Evolutionary conservation across 1,139 yeast species (phyloP), one percentile per base, ranked within the genome.

Genomic region (Yamadazyma dushanensis): DNA sequence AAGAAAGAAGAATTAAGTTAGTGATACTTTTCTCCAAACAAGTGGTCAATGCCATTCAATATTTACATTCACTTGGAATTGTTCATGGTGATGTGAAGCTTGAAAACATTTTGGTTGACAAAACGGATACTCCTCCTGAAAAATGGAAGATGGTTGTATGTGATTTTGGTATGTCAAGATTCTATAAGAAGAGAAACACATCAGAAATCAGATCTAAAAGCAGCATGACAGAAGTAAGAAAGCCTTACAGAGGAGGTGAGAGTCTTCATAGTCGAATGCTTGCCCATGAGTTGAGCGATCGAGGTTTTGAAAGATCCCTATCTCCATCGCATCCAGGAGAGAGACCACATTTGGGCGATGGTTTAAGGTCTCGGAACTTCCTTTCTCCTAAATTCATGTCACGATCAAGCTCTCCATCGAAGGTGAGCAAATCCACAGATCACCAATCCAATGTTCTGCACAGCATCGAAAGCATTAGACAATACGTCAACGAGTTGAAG

Each of bases 21-120:
- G 63, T 61, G 8, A 47, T 47, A 19, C 48, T 49, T n/a, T 74
- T 73, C 44, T 53, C 76, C 1, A 50, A 56, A 23, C 89, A 85
- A 47, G 68, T 87, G 3, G 72, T 78, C 3, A 60, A 68, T 13
- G 96, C 88, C 0, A 57, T 90, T 26, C 49, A 61, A 28, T 87
- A 85, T 54, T 71, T 90, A 77, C 97, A 90, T 57, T 58, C 59
- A 22, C 73, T 73, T 9, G 83, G 82, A 4, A 72, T 87, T 22
- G 90, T 84, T 7, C 97, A 90, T 54, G 95, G 97, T 2, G 97
- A 90, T 59, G 64, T 90, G 29, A 90, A 90, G 57, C 67, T 89
- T 34, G 97, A 90, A 51, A 90, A 90, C 53, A 85, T 94, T 40
- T 62, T 90, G 36, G 61, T 87, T 22, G 80, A 78, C 36, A 57